phyloP scores from a whole-genome alignment of 257 asterid species.

The Echium plantagineum region DNA sequence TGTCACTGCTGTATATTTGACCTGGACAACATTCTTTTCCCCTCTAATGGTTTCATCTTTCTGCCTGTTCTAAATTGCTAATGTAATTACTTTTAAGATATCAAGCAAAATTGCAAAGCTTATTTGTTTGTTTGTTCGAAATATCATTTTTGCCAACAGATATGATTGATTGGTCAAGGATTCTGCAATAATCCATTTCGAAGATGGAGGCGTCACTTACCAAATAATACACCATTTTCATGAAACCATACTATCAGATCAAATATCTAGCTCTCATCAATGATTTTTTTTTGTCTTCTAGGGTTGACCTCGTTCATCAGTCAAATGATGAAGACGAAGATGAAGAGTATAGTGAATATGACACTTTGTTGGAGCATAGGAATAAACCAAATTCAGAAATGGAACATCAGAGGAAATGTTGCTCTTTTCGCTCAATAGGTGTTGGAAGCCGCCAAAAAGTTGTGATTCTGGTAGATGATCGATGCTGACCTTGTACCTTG shows the following conservation, averaged over 20 bases:
- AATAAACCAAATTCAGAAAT: constrained; percentile 28
- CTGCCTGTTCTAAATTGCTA: too few relatives aligned
- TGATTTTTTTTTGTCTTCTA: constrained; percentile 29
- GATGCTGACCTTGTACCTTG: background rate
- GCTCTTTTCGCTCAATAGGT: constrained; percentile 34
- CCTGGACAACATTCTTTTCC: too few relatives aligned
- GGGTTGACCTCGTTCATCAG: constrained; percentile 98
- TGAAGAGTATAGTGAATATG: constrained; percentile 48
- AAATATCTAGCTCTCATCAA: background rate
- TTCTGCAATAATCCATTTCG: too few relatives aligned
- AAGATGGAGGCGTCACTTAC: too few relatives aligned
- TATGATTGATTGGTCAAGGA: too few relatives aligned
- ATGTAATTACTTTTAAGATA: too few relatives aligned
- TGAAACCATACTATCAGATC: background rate
- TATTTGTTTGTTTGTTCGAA: too few relatives aligned
- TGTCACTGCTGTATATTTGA: too few relatives aligned
- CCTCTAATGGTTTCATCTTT: too few relatives aligned
- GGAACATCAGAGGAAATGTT: constrained; percentile 43
- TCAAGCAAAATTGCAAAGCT: too few relatives aligned
- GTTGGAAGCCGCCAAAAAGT: constrained; percentile 87
- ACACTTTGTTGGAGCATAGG: constrained; percentile 54
- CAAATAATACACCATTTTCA: background rate
- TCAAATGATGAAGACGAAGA: constrained; percentile 74
- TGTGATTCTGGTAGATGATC: constrained; percentile 57
- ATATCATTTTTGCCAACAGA: too few relatives aligned